Base-by-base conservation (phyloP, 805 yeast genomes). In the Myxozyma geophila region DNA sequence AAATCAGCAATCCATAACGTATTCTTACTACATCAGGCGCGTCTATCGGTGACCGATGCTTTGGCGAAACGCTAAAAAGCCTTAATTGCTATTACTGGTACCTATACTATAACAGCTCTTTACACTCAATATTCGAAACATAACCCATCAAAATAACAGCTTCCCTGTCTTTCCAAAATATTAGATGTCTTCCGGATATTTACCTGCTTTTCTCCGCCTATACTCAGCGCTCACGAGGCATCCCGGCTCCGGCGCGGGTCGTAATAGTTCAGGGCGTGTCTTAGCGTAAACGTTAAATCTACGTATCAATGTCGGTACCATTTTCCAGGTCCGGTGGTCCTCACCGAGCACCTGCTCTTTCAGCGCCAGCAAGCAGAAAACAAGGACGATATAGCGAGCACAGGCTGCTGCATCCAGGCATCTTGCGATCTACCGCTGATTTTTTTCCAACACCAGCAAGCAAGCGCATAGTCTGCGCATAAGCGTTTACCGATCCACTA, bases 181-280 rank as follows among this genome's bases (percentile, higher is more conserved):
- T 28, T 5, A 28, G 28, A 28, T 28, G 5, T 5, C 28, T 5
- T 28, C 28, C 5, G 28, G 28, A 3, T 5, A 28, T 28, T 28
- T 28, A 28, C 28, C 5, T 28, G 28, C 28, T 28, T 28, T 5
- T 28, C 2, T 28, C 28, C 28, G 28, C 28, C 5, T 5, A 28
- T 39, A 39, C n/a, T 3, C 13, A 39, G n/a, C 43, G 43, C 43
- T 4, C 43, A 39, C 43, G n/a, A 39, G 7, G 28, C 28, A 28
- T 28, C 28, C 28, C 17, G 13, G 36, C 6, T 21, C 2, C 17
- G 52, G 37, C 1, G n/a, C 36, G 12, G 13, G 52, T 48, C n/a
- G 37, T 28, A 48, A 4, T 12, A 40, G 49, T 28, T 53, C 48
- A 53, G 57, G 57, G 57, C 48, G 57, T 17, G 50, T 23, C 28